Conservation (phyloP, 176 grass and related monocot species). For the Aegilops sharonensis region DNA sequence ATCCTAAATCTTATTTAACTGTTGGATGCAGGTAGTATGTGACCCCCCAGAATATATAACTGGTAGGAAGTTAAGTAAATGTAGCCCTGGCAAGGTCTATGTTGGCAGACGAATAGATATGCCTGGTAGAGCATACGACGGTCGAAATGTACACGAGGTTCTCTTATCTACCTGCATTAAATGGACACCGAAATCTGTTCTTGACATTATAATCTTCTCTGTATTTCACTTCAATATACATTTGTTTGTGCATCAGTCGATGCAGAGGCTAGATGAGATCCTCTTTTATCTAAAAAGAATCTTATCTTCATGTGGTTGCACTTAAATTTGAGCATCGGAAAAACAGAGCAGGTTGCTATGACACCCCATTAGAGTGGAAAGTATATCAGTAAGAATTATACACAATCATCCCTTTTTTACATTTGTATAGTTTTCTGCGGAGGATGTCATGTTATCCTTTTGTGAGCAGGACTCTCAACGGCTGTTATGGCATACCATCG, state of each 20-base stretch:
- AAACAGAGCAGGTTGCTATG: constrained; percentile 38
- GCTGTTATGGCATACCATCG: background rate
- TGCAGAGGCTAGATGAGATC: background rate
- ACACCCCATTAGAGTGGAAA: constrained; percentile 74
- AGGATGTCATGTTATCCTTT: background rate
- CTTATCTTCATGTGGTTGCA: constrained; percentile 43
- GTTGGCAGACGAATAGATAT: constrained; percentile 61
- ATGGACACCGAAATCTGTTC: background rate
- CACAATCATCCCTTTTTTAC: background rate
- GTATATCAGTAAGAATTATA: constrained; percentile 54
- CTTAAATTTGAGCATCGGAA: constrained; percentile 74
- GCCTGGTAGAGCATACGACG: constrained; percentile 42
- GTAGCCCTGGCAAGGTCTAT: constrained; percentile 83
- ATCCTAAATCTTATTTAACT: background rate
- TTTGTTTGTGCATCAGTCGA: too few species aligned
- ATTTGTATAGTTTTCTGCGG: constrained; percentile 12
- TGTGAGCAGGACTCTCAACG: background rate
- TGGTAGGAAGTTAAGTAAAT: constrained; percentile 74
- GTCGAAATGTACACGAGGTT: constrained; percentile 73
- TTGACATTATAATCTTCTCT: too few species aligned
- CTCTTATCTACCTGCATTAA: constrained; percentile 12
- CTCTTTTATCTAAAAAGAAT: background rate
- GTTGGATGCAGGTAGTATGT: constrained; percentile 67
- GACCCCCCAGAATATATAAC: constrained; percentile 66
- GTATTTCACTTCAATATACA: too few species aligned